phyloP scores from a whole-genome alignment of 2,329 filamentous ascomycete species.

The Magnaporthiopsis rhizophila region DNA sequence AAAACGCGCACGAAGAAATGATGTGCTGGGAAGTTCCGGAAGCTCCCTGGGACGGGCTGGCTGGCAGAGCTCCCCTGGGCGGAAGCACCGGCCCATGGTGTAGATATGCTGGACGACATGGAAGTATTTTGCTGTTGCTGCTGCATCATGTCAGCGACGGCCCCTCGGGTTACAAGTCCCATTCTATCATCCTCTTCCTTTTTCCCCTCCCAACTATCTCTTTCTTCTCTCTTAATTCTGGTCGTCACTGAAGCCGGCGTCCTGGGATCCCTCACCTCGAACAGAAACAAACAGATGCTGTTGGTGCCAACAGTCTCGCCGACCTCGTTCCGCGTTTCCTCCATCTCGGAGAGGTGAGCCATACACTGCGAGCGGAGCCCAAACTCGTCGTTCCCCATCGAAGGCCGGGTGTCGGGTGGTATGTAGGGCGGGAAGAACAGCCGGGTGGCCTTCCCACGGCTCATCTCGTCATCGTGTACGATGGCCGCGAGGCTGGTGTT shows the following conservation, averaged over 20 bases:
- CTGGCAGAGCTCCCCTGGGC: slow-evolving; percentile 28
- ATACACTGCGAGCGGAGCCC: slow-evolving; percentile 36
- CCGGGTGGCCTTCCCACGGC: slow-evolving; percentile 20
- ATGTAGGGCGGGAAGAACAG: slow-evolving; percentile 32
- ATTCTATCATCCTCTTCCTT: neutral
- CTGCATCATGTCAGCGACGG: slow-evolving; percentile 20
- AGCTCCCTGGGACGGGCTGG: slow-evolving; percentile 36
- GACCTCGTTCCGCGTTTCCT: slow-evolving; percentile 19
- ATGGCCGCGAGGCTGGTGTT: slow-evolving; percentile 32
- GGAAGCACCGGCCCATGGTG: slow-evolving; percentile 29
- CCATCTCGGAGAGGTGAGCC: slow-evolving; percentile 27
- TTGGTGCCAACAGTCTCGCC: slow-evolving; percentile 20
- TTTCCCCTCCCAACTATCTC: neutral
- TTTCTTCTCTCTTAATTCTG: slow-evolving; percentile 5
- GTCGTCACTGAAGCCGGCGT: neutral
- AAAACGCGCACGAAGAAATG: slow-evolving; percentile 51
- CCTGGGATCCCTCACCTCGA: slow-evolving; percentile 35
- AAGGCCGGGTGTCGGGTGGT: slow-evolving; percentile 28
- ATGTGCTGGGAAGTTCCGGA: slow-evolving; percentile 44
- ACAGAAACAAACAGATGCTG: slow-evolving; percentile 42
- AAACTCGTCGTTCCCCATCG: slow-evolving; percentile 28
- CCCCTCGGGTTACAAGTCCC: neutral
- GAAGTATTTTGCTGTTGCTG: slow-evolving; percentile 26
- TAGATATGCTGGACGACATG: neutral
- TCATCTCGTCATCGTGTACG: slow-evolving; percentile 16